phyloP scores from a whole-genome alignment of 768 basidiomycete species.

The Boletus speciosus region DNA sequence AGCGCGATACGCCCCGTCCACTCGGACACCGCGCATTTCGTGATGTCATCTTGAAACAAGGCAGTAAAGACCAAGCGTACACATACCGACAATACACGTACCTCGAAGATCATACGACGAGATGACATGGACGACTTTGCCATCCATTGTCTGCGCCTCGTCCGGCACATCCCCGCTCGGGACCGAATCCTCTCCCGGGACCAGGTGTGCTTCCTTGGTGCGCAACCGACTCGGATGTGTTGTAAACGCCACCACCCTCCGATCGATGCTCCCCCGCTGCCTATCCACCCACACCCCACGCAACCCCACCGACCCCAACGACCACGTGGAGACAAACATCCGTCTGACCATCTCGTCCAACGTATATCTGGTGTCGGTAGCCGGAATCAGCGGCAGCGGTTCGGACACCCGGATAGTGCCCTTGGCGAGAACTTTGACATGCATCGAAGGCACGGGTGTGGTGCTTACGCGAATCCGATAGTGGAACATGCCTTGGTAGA shows the following conservation, averaged over 20 bases:
- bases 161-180: background rate
- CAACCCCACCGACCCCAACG: slow-evolving; percentile 17
- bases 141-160: slow-evolving; percentile 7
- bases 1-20: slow-evolving; percentile 41
- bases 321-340: slow-evolving; percentile 15
- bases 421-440: slow-evolving; percentile 38
- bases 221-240: slow-evolving; percentile 10
- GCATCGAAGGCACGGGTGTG: slow-evolving; percentile 30
- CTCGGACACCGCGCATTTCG: slow-evolving; percentile 45
- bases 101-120: slow-evolving; percentile 31
- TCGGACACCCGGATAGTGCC: background rate
- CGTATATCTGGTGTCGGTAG: background rate
- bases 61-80: background rate
- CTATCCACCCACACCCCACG: slow-evolving; percentile 27
- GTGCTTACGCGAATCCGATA: slow-evolving; percentile 37
- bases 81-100: slow-evolving; percentile 2
- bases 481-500: slow-evolving; percentile 49
- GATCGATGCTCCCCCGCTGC: slow-evolving; percentile 10
- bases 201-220: background rate
- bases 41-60: slow-evolving; percentile 39
- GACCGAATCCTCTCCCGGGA: background rate
- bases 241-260: slow-evolving; percentile 22
- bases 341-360: background rate
- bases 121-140: slow-evolving; percentile 14
- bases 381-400: background rate